These are phyloP conservation scores for Nakaseomyces uthaithaninus DNA, from an alignment of 1,139 yeast species.

Conservation along the genomic window DNA sequence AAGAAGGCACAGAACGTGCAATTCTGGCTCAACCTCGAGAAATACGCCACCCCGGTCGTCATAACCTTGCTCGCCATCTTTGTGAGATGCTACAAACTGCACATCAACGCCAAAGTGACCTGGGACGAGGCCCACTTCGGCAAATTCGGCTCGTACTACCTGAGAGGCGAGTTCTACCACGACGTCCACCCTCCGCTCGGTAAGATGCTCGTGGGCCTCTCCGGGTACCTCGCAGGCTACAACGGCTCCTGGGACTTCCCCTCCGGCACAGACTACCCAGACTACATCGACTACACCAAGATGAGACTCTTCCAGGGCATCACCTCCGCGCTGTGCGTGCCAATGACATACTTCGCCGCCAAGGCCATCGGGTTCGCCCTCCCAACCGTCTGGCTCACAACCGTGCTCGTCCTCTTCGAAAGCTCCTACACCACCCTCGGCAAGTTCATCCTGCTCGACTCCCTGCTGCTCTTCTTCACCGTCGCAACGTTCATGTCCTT, in stretches of 20 bases:
- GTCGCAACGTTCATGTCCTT: constrained; percentile 73
- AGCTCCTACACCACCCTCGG: constrained; percentile 83
- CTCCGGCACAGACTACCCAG: constrained; percentile 81
- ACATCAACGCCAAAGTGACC: constrained; percentile 59
- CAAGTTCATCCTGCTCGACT: constrained; percentile 84
- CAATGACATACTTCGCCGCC: constrained; percentile 86
- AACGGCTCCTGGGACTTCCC: constrained; percentile 95
- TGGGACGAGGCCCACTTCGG: constrained; percentile 99
- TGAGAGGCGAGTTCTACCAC: constrained; percentile 88
- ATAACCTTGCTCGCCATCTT: constrained; percentile 61
- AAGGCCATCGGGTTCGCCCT: constrained; percentile 76
- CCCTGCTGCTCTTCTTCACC: constrained; percentile 92
- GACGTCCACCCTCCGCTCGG: constrained; percentile 99
- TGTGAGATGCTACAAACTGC: constrained; percentile 70
- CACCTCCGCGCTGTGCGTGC: constrained; percentile 85
- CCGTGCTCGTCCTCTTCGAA: constrained; percentile 81
- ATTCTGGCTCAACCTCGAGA: constrained; percentile 36
- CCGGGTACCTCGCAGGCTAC: constrained; percentile 91
- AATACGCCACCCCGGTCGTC: constrained; percentile 45
- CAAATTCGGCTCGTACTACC: constrained; percentile 86
- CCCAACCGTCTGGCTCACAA: constrained; percentile 80
- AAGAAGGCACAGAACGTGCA: constrained; percentile 7
- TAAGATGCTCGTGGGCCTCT: constrained; percentile 90
- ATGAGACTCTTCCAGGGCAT: constrained; percentile 93
- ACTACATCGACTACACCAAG: constrained; percentile 72